phyloP scores from a whole-genome alignment of 306 rosid species.

The Rubus parviflorus region DNA sequence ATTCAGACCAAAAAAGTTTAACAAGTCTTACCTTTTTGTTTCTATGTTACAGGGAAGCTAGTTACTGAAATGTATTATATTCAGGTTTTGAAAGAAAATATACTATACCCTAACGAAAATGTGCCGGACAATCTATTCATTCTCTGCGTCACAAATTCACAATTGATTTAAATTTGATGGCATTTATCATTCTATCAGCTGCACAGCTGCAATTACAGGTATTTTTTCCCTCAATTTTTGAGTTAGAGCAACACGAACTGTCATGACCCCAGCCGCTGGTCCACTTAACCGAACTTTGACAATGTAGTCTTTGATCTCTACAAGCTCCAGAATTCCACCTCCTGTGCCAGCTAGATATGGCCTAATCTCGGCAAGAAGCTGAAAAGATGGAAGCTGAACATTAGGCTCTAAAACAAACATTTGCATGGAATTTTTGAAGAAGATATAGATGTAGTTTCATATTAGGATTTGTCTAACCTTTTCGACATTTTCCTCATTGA shows the following conservation, averaged over 20 bases:
- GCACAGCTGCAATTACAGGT: constrained; percentile 88
- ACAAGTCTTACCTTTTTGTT: neutral
- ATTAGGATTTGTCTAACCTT: constrained; percentile 42
- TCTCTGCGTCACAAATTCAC: constrained; percentile 2
- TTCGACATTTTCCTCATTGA: constrained; percentile 79
- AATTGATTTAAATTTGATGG: constrained; percentile 17
- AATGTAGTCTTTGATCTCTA: constrained; percentile 59
- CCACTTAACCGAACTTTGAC: constrained; percentile 83
- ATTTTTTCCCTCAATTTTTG: constrained; percentile 92
- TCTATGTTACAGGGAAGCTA: neutral
- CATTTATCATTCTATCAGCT: constrained; percentile 61
- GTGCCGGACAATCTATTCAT: neutral
- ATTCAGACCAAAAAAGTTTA: neutral
- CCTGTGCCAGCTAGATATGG: constrained; percentile 94
- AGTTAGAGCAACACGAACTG: constrained; percentile 90
- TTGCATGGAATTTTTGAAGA: neutral
- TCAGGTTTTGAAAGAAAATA: neutral
- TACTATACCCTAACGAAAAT: neutral
- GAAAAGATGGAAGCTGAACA: constrained; percentile 23
- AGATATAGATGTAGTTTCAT: neutral
- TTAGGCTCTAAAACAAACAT: neutral
- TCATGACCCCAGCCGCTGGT: constrained; percentile 90
- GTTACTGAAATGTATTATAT: neutral
- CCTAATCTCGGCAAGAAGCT: constrained; percentile 91
- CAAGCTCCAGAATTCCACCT: constrained; percentile 85